phyloP scores from a whole-genome alignment of 2,329 filamentous ascomycete species.

The Nigrospora oryzae region DNA sequence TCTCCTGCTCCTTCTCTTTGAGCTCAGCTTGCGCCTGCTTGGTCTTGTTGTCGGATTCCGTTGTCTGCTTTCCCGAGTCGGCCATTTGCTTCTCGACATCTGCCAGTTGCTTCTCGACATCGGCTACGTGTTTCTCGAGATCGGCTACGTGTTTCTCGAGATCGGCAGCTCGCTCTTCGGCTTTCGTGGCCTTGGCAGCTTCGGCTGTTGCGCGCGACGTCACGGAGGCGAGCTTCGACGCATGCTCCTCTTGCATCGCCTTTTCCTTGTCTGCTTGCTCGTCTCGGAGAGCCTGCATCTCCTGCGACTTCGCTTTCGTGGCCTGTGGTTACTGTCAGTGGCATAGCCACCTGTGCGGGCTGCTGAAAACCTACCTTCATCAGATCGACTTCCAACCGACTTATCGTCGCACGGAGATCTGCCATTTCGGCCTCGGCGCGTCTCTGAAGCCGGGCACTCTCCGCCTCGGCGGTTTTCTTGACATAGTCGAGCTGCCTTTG shows the following conservation, averaged over 20 bases:
- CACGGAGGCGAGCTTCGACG: conserved; percentile 24
- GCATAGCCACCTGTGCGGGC: background rate
- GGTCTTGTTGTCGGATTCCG: conserved; percentile 4
- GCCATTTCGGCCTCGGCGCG: conserved; percentile 21
- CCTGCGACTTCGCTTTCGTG: conserved; percentile 51
- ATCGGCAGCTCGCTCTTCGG: conserved; percentile 35
- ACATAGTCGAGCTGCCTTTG: conserved; percentile 34
- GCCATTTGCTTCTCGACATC: conserved; percentile 1
- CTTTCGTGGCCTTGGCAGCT: conserved; percentile 22
- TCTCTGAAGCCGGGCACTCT: conserved; percentile 18
- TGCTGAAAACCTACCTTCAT: conserved; percentile 38
- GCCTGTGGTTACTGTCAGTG: conserved; percentile 30
- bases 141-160: conserved; percentile 43
- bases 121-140: conserved; percentile 32
- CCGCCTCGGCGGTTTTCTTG: conserved; percentile 34
- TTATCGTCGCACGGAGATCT: conserved; percentile 30
- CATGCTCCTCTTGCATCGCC: conserved; percentile 41
- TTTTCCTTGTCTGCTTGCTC: conserved; percentile 25
- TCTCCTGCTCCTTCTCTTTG: conserved; percentile 51
- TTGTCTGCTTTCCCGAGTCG: background rate
- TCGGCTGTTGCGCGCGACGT: conserved; percentile 8
- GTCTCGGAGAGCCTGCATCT: conserved; percentile 47
- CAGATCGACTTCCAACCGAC: conserved; percentile 52
- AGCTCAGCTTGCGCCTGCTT: conserved; percentile 18
- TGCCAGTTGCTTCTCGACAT: conserved; percentile 15